A percentile compares a stretch with the other conserved stretches of the same genome.
Evolutionary conservation across 352 stramenopile species (phyloP).

Genomic region (Pythium myriotylum): DNA sequence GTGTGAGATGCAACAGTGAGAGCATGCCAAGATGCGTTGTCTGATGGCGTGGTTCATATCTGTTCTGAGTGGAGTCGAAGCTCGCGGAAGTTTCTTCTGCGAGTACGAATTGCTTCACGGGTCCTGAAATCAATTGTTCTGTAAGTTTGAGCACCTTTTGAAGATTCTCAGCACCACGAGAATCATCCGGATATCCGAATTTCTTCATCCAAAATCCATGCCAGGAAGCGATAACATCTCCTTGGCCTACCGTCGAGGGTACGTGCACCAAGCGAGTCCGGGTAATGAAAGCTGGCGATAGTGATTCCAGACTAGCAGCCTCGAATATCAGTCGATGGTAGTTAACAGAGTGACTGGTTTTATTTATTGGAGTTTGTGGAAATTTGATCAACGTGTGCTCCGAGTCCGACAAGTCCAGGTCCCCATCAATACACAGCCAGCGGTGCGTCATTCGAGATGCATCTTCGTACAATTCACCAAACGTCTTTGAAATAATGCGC

Average conservation of each 20-base stretch:
- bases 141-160: conserved; percentile 15
- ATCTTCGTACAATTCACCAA: too few relatives aligned
- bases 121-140: conserved; percentile 7
- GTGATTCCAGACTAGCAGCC: conserved; percentile 8
- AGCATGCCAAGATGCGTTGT: conserved; percentile 36
- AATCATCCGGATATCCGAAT: conserved; percentile 25
- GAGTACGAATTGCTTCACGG: conserved; percentile 13
- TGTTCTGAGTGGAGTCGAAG: background rate
- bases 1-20: conserved; percentile 47
- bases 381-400: background rate
- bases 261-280: conserved; percentile 14
- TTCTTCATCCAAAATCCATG: conserved; percentile 9
- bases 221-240: conserved; percentile 18
- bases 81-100: conserved; percentile 12
- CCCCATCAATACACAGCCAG: conserved; percentile 23
- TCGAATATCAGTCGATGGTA: conserved; percentile 16
- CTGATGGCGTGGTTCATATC: too few relatives aligned
- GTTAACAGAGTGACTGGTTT: too few relatives aligned
- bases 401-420: background rate
- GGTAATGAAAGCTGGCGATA: conserved; percentile 12
- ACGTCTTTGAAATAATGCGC: background rate
- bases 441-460: background rate
- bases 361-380: too few relatives aligned
- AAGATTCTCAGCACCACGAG: conserved; percentile 18
- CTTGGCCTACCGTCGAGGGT: background rate